A percentile compares a stretch with the other conserved stretches of the same genome.
These are phyloP conservation scores for Saprolegnia parasitica DNA, from an alignment of 352 stramenopile genomes.

Conservation along the genomic window DNA sequence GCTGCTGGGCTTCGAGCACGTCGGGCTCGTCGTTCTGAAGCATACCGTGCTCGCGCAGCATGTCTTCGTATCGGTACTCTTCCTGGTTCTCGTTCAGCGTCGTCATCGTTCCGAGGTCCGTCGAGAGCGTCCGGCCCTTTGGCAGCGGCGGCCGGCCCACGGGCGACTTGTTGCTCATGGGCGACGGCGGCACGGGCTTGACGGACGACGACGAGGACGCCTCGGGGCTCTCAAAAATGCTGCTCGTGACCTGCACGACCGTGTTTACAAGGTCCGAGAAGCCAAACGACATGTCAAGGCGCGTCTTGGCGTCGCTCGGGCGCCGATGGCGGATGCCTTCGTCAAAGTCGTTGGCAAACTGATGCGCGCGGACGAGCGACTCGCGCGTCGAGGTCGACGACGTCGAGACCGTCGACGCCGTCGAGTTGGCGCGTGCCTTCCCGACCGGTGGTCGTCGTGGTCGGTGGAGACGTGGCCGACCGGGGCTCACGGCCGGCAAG, in stretches of 20 bases:
- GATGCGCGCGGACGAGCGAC: not conserved
- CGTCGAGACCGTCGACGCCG: not conserved
- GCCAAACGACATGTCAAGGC: slow-evolving; percentile 1
- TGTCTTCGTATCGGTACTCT: slow-evolving; percentile 27
- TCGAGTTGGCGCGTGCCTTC: not conserved
- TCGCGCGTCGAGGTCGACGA: slow-evolving; percentile 3
- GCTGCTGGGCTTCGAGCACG: slow-evolving; percentile 19
- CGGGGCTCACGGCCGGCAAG: not conserved
- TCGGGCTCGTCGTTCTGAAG: slow-evolving; percentile 6
- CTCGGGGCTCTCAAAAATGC: slow-evolving; percentile 24
- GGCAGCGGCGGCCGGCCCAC: slow-evolving; percentile 23
- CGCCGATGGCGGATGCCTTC: not conserved
- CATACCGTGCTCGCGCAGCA: slow-evolving; percentile 21
- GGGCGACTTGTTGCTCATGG: not conserved
- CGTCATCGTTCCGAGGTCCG: not conserved
- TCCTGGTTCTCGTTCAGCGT: slow-evolving; percentile 22
- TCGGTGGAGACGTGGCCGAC: slow-evolving; percentile 12
- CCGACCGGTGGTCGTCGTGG: not conserved
- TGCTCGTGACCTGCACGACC: slow-evolving; percentile 10
- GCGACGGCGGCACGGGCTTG: not conserved
- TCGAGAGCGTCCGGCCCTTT: slow-evolving; percentile 23
- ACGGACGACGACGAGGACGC: slow-evolving; percentile 27
- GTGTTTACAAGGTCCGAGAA: slow-evolving; percentile 19
- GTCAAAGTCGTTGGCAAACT: slow-evolving; percentile 35
- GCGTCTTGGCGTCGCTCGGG: slow-evolving; percentile 21